Percentiles rank a stretch among this genome's conserved stretches.
These are phyloP conservation scores for Thermothelomyces thermophilus DNA, from an alignment of 2,329 filamentous ascomycete species.

Conservation along the genomic window DNA sequence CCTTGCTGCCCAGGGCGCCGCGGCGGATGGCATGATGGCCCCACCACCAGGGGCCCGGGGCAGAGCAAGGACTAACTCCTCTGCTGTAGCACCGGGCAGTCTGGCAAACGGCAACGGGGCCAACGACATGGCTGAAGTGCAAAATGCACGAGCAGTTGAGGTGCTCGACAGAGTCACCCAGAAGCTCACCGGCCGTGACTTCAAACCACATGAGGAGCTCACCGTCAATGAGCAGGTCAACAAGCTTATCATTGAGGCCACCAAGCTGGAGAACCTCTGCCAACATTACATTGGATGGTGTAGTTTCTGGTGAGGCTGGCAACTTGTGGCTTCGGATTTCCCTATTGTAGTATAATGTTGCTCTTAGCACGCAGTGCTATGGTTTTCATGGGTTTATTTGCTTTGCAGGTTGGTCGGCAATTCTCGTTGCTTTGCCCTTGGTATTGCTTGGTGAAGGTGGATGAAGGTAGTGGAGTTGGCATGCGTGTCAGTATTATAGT, in stretches of 20 bases:
- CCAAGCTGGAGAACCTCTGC: conserved; percentile 93
- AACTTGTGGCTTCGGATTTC: neutral
- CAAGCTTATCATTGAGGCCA: conserved; percentile 89
- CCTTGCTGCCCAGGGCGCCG: conserved; percentile 40
- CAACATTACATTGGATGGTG: conserved; percentile 99
- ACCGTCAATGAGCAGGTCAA: conserved; percentile 84
- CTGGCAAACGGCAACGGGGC: conserved; percentile 34
- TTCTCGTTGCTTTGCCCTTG: neutral
- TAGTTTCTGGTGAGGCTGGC: conserved; percentile 71
- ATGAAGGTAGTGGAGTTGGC: no score
- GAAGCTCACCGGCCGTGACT: conserved; percentile 91
- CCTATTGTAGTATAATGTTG: neutral
- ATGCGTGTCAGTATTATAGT: no score
- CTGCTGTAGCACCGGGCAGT: conserved; percentile 33
- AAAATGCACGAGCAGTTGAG: conserved; percentile 88
- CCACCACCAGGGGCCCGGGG: conserved; percentile 43
- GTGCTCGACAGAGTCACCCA: conserved; percentile 88
- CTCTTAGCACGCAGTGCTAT: neutral
- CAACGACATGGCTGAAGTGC: conserved; percentile 60
- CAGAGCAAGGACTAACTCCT: conserved; percentile 56
- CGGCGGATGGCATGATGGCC: conserved; percentile 33
- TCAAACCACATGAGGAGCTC: conserved; percentile 78
- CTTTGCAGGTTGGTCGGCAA: no score
- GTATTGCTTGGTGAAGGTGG: no score
- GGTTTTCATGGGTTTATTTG: no score